Evolutionary conservation across 2,329 filamentous ascomycete genomes (phyloP), one percentile per base, ranked within the genome.

Genomic region (Talaromyces sp.): DNA sequence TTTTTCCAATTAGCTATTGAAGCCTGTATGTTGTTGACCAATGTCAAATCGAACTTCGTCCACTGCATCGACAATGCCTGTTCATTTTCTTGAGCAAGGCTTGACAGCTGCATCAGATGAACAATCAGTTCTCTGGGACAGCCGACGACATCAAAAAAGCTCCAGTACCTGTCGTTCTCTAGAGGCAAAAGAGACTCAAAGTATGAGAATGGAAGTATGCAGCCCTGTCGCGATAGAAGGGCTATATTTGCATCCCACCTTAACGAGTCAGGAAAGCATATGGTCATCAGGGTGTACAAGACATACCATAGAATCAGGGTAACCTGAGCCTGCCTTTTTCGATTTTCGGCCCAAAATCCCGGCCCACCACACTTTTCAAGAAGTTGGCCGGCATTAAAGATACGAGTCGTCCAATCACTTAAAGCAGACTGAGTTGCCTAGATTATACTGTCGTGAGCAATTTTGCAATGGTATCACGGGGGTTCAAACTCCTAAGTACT

Each of bases 191-290:
- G 54, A 48, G 41, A 22, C 19, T 63, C 52, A 19, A 63, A 59
- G 45, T 63, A 63, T 31, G 62, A 59, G n/a, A 50, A 50, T 9
- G 52, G 52, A 22, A 63, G 16, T 13, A 59, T 16, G 35, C 52
- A 33, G 10, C 54, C 27, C 27, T 52, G 62, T 14, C 62, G 19
- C 41, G 62, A 59, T 27, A 63, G 39, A 9, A 63, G 35, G 8
- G 62, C 52, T 58, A 63, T 58, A 41, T 43, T 59, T 24, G 54
- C 62, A 8, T 63, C 62, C 62, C 62, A 63, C 62, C 62, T 63
- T 45, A 16, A 24, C 5, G 4, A 2, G 24, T 63, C 31, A 63
- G 54, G 39, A 10, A 19, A 22, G 16, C 11, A 1, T 16, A 27
- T 31, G 7, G 13, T 9, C 41, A 7, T 22, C 33, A 16, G 8